These are phyloP conservation scores for Mycena sanguinolenta DNA, from an alignment of 768 basidiomycete species.

Conservation along the genomic window DNA sequence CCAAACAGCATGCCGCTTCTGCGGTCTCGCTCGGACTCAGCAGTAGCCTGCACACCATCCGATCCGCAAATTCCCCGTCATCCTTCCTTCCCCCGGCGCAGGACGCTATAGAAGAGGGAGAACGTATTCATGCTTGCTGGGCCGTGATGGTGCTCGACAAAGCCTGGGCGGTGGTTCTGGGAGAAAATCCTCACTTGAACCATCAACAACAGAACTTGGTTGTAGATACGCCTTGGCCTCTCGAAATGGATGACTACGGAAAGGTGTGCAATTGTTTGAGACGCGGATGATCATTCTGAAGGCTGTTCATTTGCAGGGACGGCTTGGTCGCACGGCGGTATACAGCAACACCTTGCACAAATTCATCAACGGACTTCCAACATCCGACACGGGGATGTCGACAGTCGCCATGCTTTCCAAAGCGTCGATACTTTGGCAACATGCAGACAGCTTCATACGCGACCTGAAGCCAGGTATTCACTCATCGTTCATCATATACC, in stretches of 20 bases:
- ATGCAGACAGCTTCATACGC: conserved; percentile 3
- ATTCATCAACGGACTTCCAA: neutral
- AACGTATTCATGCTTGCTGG: conserved; percentile 54
- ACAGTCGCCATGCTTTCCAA: conserved; percentile 19
- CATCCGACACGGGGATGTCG: neutral
- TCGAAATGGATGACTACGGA: conserved; percentile 52
- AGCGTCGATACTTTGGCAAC: conserved; percentile 27
- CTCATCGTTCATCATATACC: neutral
- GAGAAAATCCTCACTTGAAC: conserved; percentile 43
- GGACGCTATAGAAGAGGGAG: conserved; percentile 52
- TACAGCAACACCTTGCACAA: conserved; percentile 12
- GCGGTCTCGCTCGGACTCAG: conserved; percentile 52
- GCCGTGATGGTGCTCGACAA: conserved; percentile 51
- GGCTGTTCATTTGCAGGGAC: neutral
- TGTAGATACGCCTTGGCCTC: conserved; percentile 54
- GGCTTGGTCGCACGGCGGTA: neutral
- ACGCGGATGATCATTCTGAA: neutral
- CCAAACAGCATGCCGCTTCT: conserved; percentile 46
- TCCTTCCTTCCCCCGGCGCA: conserved; percentile 42
- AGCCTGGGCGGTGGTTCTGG: conserved; percentile 56
- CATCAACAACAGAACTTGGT: conserved; percentile 1
- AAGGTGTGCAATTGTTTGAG: conserved; percentile 38
- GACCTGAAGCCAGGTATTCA: conserved; percentile 13
- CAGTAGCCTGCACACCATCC: conserved; percentile 54
- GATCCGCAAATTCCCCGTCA: conserved; percentile 42